Conservation (phyloP, 805 yeast species). For the Ogataea parapolymorpha region DNA sequence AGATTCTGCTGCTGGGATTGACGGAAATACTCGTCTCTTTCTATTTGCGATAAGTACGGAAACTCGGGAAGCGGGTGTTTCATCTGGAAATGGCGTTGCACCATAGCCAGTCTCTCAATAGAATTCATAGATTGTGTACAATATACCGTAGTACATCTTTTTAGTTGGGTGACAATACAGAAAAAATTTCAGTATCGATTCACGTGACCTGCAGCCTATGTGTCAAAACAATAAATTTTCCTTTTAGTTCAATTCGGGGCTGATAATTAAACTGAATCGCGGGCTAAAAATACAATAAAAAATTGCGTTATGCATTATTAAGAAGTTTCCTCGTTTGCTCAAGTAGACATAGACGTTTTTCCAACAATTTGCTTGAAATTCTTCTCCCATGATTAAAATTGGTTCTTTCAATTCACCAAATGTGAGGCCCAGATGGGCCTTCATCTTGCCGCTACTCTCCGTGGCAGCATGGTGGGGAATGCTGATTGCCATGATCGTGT, state of each 20-base stretch:
- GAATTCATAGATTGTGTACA: slow-evolving; percentile 1
- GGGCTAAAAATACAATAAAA: not conserved
- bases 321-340: not conserved
- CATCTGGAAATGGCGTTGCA: slow-evolving; percentile 17
- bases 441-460: slow-evolving; percentile 59
- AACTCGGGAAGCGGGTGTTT: slow-evolving; percentile 16
- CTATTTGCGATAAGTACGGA: slow-evolving; percentile 20
- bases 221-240: not conserved
- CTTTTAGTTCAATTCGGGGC: not conserved
- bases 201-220: not conserved
- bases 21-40: slow-evolving; percentile 18
- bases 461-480: slow-evolving; percentile 84
- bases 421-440: slow-evolving; percentile 27
- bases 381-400: slow-evolving; percentile 1
- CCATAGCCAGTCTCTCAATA: slow-evolving; percentile 20
- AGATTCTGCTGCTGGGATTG: slow-evolving; percentile 22
- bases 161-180: not conserved
- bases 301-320: not conserved
- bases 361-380: not conserved
- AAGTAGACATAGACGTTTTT: not conserved
- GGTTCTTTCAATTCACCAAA: slow-evolving; percentile 22
- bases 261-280: not conserved
- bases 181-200: not conserved
- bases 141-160: too few relatives aligned
- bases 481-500: slow-evolving; percentile 72